These are phyloP conservation scores for Ceratobasidium papillatum DNA, from an alignment of 1,284 basidiomycete species.

Conservation along the genomic window DNA sequence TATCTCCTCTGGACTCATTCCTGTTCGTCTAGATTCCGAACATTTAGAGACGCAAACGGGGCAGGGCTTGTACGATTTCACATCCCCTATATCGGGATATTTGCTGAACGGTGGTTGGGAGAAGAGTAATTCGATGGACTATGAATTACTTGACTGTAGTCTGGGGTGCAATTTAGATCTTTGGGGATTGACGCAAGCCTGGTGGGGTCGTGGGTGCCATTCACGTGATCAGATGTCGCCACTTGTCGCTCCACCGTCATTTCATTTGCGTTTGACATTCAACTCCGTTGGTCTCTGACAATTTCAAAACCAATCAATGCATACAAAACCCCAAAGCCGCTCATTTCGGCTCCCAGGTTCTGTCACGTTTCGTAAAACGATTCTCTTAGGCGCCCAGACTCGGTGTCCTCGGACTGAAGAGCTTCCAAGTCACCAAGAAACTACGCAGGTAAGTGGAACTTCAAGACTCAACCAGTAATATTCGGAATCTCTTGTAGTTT, in stretches of 20 bases:
- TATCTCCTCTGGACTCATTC: constrained; percentile 37
- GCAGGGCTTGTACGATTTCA: constrained; percentile 66
- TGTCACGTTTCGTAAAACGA: too few relatives aligned
- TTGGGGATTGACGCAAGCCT: neutral
- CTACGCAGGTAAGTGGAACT: neutral
- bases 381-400: too few relatives aligned
- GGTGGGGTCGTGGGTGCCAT: neutral
- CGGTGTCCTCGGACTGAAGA: too few relatives aligned
- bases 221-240: neutral
- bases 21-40: constrained; percentile 61
- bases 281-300: too few relatives aligned
- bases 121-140: constrained; percentile 61
- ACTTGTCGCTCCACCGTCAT: too few relatives aligned
- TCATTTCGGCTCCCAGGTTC: too few relatives aligned
- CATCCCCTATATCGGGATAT: constrained; percentile 70
- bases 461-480: constrained; percentile 23
- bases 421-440: too few relatives aligned
- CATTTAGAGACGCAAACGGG: constrained; percentile 70
- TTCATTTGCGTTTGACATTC: too few relatives aligned
- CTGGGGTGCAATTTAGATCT: neutral
- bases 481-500: constrained; percentile 38
- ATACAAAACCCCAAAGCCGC: too few relatives aligned
- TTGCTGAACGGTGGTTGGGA: constrained; percentile 77
- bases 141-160: too few relatives aligned
- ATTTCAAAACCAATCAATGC: too few relatives aligned